Evolutionary conservation across 441 rosid genomes (phyloP), one percentile per base, ranked within the genome.

Genomic region (Aleurites moluccanus): DNA sequence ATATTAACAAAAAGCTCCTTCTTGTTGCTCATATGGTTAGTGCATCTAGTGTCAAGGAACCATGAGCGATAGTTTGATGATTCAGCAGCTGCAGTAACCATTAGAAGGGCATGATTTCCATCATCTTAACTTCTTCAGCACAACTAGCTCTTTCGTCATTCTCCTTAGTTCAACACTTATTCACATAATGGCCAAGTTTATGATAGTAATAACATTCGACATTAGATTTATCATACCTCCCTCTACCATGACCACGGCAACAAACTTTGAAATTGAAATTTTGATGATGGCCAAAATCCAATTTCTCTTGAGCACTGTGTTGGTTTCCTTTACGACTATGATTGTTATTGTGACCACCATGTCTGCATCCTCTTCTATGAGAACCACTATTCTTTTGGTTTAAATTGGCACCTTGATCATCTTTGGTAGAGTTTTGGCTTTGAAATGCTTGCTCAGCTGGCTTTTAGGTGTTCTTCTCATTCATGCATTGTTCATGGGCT

Each of bases 401-500:
- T n/a, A n/a, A n/a, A n/a, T n/a, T n/a, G n/a, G n/a, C n/a, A n/a
- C n/a, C n/a, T n/a, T n/a, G n/a, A n/a, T n/a, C n/a, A n/a, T n/a
- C n/a, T n/a, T n/a, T n/a, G n/a, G 13, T 59, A 21, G 63, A 59
- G 63, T 30, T 33, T 59, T 59, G 63, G 10, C 14, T 33, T 59
- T 59, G 63, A 21, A 59, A 59, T 21, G 63, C 63, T 33, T 59
- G 63, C 23, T 59, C 63, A 59, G 23, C 3, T 45, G 63, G 63
- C 10, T 59, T 59, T 59, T 59, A 30, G 23, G 21, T 49, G 9
- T 33, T 57, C 15, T 59, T 74, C 8, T 64, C 50, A 45, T 45
- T 45, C 50, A 45, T 55, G 10, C 38, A 11, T 23, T 74, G 27
- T 64, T 65, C 52, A 8, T 72, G 57, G 0, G 75, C 75, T 7